phyloP scores from a whole-genome alignment of 805 yeast species.

The Starmerella powellii region DNA sequence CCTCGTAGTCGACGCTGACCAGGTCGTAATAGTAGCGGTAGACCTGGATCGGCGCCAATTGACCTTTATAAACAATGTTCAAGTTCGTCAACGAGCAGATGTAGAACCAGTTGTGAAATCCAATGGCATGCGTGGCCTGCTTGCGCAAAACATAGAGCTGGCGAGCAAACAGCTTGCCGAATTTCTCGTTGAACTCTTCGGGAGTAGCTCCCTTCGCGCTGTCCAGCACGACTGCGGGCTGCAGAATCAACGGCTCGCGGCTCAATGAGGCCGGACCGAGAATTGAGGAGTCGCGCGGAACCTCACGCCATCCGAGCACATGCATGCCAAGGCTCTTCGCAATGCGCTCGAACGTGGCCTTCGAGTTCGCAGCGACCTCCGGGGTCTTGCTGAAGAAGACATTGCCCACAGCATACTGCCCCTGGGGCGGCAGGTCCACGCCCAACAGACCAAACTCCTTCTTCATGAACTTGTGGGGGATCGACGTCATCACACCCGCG shows the following conservation, averaged over 20 bases:
- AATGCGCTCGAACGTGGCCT: slow-evolving; percentile 64
- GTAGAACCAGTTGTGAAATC: slow-evolving; percentile 94
- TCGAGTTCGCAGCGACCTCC: slow-evolving; percentile 55
- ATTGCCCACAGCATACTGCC: slow-evolving; percentile 93
- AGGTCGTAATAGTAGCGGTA: slow-evolving; percentile 90
- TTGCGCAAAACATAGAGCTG: slow-evolving; percentile 78
- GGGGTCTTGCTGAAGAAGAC: slow-evolving; percentile 80
- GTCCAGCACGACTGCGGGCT: slow-evolving; percentile 75
- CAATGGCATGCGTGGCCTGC: slow-evolving; percentile 80
- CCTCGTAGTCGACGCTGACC: slow-evolving; percentile 80
- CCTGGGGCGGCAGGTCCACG: slow-evolving; percentile 57
- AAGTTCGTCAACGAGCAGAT: slow-evolving; percentile 82
- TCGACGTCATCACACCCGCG: slow-evolving; percentile 89
- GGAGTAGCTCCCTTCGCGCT: slow-evolving; percentile 36
- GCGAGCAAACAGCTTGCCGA: slow-evolving; percentile 62
- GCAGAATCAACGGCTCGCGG: slow-evolving; percentile 81
- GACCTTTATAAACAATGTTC: slow-evolving; percentile 94
- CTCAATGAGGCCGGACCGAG: slow-evolving; percentile 90
- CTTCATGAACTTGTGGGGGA: slow-evolving; percentile 76
- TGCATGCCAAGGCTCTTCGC: slow-evolving; percentile 65
- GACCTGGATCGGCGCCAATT: slow-evolving; percentile 91
- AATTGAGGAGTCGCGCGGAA: slow-evolving; percentile 88
- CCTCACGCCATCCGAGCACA: slow-evolving; percentile 89
- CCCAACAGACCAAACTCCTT: slow-evolving; percentile 71
- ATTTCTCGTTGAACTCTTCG: slow-evolving; percentile 37